Base-by-base conservation (phyloP, 1,284 basidiomycete species). In the Sporisorium reilianum region DNA sequence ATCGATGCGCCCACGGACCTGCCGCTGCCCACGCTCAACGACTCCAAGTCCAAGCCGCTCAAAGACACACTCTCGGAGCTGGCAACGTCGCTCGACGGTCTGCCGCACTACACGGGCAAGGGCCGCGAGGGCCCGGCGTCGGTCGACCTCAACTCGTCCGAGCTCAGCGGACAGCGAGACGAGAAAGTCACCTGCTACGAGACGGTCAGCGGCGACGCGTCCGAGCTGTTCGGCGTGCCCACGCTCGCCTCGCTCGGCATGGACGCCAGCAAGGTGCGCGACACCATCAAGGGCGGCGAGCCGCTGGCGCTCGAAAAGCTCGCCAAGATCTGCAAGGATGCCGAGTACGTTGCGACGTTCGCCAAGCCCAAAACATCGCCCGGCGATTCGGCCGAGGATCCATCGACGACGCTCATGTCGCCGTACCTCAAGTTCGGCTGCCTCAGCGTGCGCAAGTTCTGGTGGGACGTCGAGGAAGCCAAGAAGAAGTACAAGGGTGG, bases 371-470 rank as follows among this genome's bases (percentile, higher is more conserved):
- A 87, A 60, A 87, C 88, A 0, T 74, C 75, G 1, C 80, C 80
- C 3, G 57, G 69, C 0, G 42, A 70, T 18, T 74, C 70, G 9
- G 59, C 75, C 6, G 60, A 63, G 23, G 69, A 79, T 36, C 72
- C 73, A 3, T 56, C 70, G 10, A 80, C 78, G 2, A 88, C 87
- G 2, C 73, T 86, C 9, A 78, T 88, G 12, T 85, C 84, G 16
- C 86, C 87, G 0, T 86, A 87, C 74, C 77, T 88, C 55, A 88
- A 88, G 65, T 88, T 89, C 66, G 88, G 88, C 23, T 87, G 87
- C 58, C 68, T 89, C 14, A 85, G 86, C 26, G 80, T 87, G 2
- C 62, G 79, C 4, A 70, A 68, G 50, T 52, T 80, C 38, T 80
- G 79, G 79, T 76, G 66, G 60, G 79, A 80, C 32, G 67, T 53